Evolutionary conservation across 2,329 filamentous ascomycete species (phyloP).

Genomic region (Ramichloridium luteum): DNA sequence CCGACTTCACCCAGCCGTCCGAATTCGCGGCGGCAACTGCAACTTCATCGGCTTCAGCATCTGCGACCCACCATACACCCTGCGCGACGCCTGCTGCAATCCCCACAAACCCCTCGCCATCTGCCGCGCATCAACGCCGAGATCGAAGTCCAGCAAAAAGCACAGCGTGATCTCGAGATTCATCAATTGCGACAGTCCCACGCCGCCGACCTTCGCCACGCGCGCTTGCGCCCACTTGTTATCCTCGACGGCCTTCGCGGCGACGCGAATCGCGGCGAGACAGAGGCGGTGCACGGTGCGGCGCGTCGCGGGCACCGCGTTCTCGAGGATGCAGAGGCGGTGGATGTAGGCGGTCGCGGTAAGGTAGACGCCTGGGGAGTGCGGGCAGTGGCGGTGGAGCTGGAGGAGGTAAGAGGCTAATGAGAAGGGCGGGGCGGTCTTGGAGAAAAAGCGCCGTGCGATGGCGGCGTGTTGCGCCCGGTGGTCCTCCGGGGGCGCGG

Average conservation of each 20-base stretch:
- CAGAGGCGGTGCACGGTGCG: slow-evolving; percentile 79
- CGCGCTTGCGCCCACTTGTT: slow-evolving; percentile 73
- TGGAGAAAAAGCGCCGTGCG: slow-evolving; percentile 86
- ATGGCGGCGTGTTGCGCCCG: slow-evolving; percentile 74
- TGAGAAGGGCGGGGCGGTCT: slow-evolving; percentile 68
- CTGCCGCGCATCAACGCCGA: slow-evolving; percentile 30
- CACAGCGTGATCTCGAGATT: slow-evolving; percentile 66
- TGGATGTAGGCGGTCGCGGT: slow-evolving; percentile 82
- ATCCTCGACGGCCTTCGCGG: slow-evolving; percentile 93
- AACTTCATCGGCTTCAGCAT: too few species aligned
- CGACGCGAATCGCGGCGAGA: slow-evolving; percentile 71
- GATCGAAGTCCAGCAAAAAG: slow-evolving; percentile 65
- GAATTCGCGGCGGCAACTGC: too few species aligned
- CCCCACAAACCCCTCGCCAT: slow-evolving; percentile 24
- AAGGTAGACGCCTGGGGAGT: slow-evolving; percentile 87
- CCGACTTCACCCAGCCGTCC: too few species aligned
- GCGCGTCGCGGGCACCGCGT: slow-evolving; percentile 65
- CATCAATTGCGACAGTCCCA: slow-evolving; percentile 68
- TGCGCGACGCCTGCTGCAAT: slow-evolving; percentile 22
- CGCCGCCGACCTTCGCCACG: slow-evolving; percentile 77
- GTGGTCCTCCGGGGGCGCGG: slow-evolving; percentile 59
- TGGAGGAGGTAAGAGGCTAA: slow-evolving; percentile 76
- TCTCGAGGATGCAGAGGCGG: slow-evolving; percentile 60
- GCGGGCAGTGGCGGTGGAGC: slow-evolving; percentile 81
- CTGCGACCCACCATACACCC: too few species aligned